phyloP scores from a whole-genome alignment of 2,329 filamentous ascomycete species.

The Ophiostoma quercus region DNA sequence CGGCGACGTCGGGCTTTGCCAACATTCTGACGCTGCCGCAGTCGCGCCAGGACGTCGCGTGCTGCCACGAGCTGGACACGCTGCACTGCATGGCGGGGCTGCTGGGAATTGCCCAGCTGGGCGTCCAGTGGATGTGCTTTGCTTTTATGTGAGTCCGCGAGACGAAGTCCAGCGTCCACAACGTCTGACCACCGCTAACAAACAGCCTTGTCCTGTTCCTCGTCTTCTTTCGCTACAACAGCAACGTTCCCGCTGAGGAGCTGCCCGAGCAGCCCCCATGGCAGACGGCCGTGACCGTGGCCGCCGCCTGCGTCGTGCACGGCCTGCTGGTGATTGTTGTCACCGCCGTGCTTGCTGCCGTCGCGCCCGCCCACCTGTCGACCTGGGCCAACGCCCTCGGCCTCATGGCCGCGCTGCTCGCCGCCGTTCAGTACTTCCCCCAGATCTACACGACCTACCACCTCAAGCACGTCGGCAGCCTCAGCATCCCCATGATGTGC shows the following conservation, averaged over 20 bases:
- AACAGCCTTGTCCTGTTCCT: slow-evolving; percentile 84
- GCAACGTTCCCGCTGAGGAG: slow-evolving; percentile 46
- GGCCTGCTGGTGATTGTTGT: slow-evolving; percentile 65
- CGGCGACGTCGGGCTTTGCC: slow-evolving; percentile 79
- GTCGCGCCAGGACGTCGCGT: slow-evolving; percentile 75
- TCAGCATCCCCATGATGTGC: slow-evolving; percentile 97
- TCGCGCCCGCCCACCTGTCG: slow-evolving; percentile 58
- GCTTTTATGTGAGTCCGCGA: slow-evolving; percentile 67
- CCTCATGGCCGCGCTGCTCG: slow-evolving; percentile 69
- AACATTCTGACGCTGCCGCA: slow-evolving; percentile 87
- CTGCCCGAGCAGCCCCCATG: slow-evolving; percentile 58
- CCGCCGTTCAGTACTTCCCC: slow-evolving; percentile 85
- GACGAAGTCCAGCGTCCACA: too few species aligned
- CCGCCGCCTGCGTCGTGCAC: slow-evolving; percentile 66
- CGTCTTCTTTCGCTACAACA: slow-evolving; percentile 75
- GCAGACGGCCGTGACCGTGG: slow-evolving; percentile 73
- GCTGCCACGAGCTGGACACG: slow-evolving; percentile 74
- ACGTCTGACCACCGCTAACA: background rate
- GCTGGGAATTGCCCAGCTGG: slow-evolving; percentile 85
- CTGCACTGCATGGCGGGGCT: slow-evolving; percentile 82
- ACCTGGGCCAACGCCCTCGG: slow-evolving; percentile 83
- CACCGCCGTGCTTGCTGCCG: slow-evolving; percentile 61
- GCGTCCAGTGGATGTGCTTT: slow-evolving; percentile 87
- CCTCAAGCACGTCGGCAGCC: slow-evolving; percentile 78
- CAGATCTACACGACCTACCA: slow-evolving; percentile 90